These are phyloP conservation scores for Phytophthora palmivora DNA, from an alignment of 352 stramenopile species.

Conservation along the genomic window DNA sequence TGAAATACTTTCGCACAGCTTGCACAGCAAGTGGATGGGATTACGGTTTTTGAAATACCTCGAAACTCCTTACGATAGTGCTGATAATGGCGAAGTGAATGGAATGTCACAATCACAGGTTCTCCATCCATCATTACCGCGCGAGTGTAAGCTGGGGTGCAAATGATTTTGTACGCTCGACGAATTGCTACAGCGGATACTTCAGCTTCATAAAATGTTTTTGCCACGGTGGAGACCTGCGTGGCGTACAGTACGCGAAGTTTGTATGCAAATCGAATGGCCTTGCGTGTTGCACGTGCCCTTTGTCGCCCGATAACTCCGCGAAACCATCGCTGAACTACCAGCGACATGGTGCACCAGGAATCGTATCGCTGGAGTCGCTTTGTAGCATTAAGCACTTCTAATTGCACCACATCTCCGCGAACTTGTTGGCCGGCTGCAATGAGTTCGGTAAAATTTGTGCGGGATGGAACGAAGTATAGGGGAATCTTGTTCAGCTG, in stretches of 20 bases:
- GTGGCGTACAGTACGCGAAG: constrained; percentile 42
- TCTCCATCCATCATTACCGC: constrained; percentile 67
- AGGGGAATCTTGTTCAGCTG: constrained; percentile 63
- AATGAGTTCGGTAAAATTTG: constrained; percentile 58
- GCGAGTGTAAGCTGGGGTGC: constrained; percentile 48
- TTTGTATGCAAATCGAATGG: constrained; percentile 38
- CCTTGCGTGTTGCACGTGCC: constrained; percentile 33
- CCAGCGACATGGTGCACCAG: constrained; percentile 52
- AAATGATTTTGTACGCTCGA: constrained; percentile 39
- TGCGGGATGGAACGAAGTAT: constrained; percentile 59
- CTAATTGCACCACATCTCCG: constrained; percentile 76
- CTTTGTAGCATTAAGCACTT: constrained; percentile 65
- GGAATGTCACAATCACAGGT: constrained; percentile 61
- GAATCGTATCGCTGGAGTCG: constrained; percentile 70
- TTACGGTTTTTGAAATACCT: not conserved
- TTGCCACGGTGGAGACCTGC: constrained; percentile 34
- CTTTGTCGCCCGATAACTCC: constrained; percentile 46
- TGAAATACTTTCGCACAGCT: constrained; percentile 60
- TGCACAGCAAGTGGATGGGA: constrained; percentile 44
- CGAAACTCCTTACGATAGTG: constrained; percentile 1
- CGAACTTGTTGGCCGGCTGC: constrained; percentile 60
- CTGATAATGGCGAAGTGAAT: constrained; percentile 44
- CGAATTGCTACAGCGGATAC: constrained; percentile 43
- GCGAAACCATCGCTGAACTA: constrained; percentile 73
- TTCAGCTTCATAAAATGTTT: constrained; percentile 40